Evolutionary conservation across 73 alveolate genomes (phyloP).

Genomic region (Paramecium primaurelia): DNA sequence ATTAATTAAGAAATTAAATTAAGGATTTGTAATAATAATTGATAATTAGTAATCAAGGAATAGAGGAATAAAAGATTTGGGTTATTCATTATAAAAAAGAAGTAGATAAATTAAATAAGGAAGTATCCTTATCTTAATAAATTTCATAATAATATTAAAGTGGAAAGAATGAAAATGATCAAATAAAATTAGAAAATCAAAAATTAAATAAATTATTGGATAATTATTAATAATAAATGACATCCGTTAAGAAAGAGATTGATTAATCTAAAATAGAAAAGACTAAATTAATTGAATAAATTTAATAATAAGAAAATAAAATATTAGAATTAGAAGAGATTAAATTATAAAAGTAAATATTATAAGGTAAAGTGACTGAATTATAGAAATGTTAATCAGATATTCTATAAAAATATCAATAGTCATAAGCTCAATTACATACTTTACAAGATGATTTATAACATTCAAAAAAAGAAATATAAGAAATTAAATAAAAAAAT

Average conservation of each 20-base stretch:
- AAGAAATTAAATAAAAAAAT: background rate
- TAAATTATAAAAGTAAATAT: background rate
- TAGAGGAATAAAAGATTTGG: background rate
- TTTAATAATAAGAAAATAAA: background rate
- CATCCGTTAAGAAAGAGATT: background rate
- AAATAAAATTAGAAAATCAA: background rate
- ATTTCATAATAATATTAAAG: background rate
- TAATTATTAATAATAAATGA: background rate
- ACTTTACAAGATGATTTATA: background rate
- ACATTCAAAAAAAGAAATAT: background rate
- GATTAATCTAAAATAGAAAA: background rate
- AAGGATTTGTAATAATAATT: background rate
- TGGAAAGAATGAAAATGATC: background rate
- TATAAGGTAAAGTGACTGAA: background rate
- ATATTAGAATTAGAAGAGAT: background rate
- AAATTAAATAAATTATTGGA: background rate
- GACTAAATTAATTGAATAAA: background rate
- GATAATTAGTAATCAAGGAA: background rate
- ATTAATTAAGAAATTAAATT: background rate
- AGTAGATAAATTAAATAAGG: background rate
- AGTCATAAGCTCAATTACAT: background rate
- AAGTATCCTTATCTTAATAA: background rate
- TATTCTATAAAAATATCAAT: background rate
- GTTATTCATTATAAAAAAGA: constrained; percentile 1
- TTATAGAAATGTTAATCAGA: background rate